Base-by-base conservation (phyloP, 495 filamentous ascomycete species). In the Xeromyces bisporus region DNA sequence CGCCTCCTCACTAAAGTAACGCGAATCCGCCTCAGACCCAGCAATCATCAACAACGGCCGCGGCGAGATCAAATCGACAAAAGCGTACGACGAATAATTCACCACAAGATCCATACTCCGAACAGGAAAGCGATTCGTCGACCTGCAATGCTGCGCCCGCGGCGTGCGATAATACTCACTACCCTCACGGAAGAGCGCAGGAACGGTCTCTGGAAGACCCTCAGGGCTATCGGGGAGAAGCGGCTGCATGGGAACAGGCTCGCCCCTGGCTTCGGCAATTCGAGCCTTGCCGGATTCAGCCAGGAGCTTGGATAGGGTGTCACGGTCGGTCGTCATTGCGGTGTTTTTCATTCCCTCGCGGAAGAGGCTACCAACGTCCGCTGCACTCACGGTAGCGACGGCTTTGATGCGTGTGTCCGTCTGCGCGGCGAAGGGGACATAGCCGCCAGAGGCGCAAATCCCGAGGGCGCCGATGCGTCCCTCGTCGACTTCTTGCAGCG, bases 401-500 rank as follows among this genome's bases (percentile, higher is more conserved):
- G 57, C 56, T 21, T 48, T 52, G 35, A 64, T 56, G 13, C 59
- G 50, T 2, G 16, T 6, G 26, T 64, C 57, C 0, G 52, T 45
- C 35, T 56, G 47, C 9, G 56, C 46, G 0, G 59, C 54, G 26
- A 33, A 53, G 3, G 42, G 32, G 1, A 41, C 42, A 33, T 56
- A 60, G 6, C 50, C 54, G 6, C 56, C 56, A 3, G 44, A 45
- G 3, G 45, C 58, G 36, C 56, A 63, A 23, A 63, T 54, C 8
- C 58, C 56, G 1, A 63, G 40, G 1, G 42, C 53, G 3, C 58
- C 58, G 23, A 63, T 59, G 5, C 39, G 33, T 3, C 41, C 32
- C 1, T 34, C 14, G 29, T 60, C 45, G 14, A 60, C 49, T 2
- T 44, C 40, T 8, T 36, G 20, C 3, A 40, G 39, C 2, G 38